A percentile compares a stretch with the other conserved stretches of the same genome.
Evolutionary conservation across 495 filamentous ascomycete species (phyloP).

Genomic region (Talaromyces liani): DNA sequence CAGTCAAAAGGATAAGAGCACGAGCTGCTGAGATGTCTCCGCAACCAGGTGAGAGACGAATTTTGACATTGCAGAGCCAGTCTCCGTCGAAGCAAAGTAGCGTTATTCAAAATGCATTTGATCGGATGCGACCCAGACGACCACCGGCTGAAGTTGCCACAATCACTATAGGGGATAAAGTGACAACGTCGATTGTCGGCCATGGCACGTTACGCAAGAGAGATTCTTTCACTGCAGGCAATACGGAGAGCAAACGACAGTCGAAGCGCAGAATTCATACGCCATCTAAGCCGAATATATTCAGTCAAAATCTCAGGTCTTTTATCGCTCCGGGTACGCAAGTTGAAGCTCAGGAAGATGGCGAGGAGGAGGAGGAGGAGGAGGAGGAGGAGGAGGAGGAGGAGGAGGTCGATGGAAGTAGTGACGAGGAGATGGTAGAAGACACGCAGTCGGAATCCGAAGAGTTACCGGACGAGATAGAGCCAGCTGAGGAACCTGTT

Average conservation of each 20-base stretch:
- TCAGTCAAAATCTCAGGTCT: constrained; percentile 60
- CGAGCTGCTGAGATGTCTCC: background rate
- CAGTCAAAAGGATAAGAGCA: constrained; percentile 4
- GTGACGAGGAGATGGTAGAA: constrained; percentile 20
- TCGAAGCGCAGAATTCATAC: constrained; percentile 34
- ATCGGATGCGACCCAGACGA: constrained; percentile 60
- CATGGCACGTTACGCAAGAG: constrained; percentile 36
- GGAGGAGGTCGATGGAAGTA: constrained; percentile 25
- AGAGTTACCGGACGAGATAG: constrained; percentile 14
- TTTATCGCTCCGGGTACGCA: constrained; percentile 68
- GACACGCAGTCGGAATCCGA: constrained; percentile 7
- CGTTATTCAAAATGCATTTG: constrained; percentile 55
- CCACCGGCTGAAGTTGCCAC: constrained; percentile 67
- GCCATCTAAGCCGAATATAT: constrained; percentile 38
- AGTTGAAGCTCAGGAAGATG: constrained; percentile 14
- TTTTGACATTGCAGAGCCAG: constrained; percentile 14
- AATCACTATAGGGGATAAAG: constrained; percentile 79
- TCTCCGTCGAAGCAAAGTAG: constrained; percentile 30
- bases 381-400: constrained; percentile 17
- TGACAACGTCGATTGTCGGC: constrained; percentile 57
- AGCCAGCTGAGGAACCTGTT: constrained; percentile 12
- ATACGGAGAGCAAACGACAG: constrained; percentile 11
- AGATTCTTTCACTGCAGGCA: constrained; percentile 15
- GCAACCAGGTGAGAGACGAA: constrained; percentile 10
- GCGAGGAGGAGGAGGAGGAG: constrained; percentile 18